phyloP scores from a whole-genome alignment of 495 filamentous ascomycete genomes.

The Trichocladium uniseriatum region DNA sequence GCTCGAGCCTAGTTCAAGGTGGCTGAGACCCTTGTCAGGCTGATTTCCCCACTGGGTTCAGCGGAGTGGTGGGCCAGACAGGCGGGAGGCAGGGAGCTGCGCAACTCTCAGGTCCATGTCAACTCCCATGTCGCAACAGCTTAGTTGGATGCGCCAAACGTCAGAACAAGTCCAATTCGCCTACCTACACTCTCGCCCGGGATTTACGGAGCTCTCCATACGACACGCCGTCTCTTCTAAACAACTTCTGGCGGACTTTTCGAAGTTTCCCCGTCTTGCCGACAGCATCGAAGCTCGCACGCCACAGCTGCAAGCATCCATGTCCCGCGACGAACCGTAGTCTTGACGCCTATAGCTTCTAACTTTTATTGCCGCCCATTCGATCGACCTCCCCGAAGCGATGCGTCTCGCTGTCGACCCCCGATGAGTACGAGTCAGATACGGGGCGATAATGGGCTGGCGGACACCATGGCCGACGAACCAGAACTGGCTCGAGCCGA shows the following conservation, averaged over 20 bases:
- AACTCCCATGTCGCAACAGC: background rate
- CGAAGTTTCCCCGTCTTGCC: background rate
- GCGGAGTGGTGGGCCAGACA: background rate
- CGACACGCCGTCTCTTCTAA: too few relatives aligned
- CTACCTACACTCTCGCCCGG: background rate
- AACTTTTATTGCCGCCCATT: background rate
- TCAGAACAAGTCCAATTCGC: background rate
- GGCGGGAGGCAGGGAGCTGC: too few relatives aligned
- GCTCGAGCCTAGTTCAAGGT: background rate
- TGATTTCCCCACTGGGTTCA: background rate
- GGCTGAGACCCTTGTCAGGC: constrained; percentile 3
- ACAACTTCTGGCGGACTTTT: too few relatives aligned
- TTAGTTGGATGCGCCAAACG: background rate
- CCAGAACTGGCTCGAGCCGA: constrained; percentile 28
- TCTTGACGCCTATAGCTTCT: background rate
- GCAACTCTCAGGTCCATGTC: too few relatives aligned
- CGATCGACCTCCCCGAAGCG: constrained; percentile 9
- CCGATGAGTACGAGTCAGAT: constrained; percentile 43
- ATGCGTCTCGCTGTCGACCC: constrained; percentile 28
- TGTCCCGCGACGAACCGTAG: background rate
- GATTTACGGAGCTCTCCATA: too few relatives aligned
- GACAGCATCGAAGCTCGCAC: background rate
- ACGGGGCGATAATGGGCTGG: constrained; percentile 40
- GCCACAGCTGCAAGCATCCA: background rate
- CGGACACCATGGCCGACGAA: constrained; percentile 33